Conservation (phyloP, 2,329 filamentous ascomycete species). For the Nakataea oryzae region DNA sequence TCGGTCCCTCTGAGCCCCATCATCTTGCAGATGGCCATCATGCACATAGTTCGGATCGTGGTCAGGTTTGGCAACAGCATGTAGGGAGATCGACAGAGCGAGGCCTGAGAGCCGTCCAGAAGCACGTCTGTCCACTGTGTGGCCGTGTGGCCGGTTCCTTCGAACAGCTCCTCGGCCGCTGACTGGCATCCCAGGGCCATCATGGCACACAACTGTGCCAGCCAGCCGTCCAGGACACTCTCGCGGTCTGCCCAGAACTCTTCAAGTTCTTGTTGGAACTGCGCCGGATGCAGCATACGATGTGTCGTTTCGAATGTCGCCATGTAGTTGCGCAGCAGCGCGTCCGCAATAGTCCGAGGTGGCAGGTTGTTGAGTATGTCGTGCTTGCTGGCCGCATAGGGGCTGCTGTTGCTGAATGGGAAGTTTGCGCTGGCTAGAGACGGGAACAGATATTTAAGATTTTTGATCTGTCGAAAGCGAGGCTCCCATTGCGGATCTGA, state of each 20-base stretch:
- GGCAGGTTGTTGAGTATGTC: constrained; percentile 12
- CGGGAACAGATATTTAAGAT: constrained; percentile 13
- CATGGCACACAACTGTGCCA: constrained; percentile 16
- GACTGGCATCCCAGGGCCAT: constrained; percentile 13
- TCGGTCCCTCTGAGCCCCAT: constrained; percentile 12
- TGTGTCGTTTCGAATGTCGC: constrained; percentile 15
- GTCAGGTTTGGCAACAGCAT: constrained; percentile 11
- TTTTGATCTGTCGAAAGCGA: constrained; percentile 13
- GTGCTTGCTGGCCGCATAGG: constrained; percentile 6
- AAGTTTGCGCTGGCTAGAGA: constrained; percentile 12
- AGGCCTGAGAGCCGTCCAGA: constrained; percentile 13
- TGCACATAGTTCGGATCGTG: constrained; percentile 14
- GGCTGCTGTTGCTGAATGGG: constrained; percentile 12
- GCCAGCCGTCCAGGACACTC: constrained; percentile 11
- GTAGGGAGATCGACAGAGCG: constrained; percentile 11
- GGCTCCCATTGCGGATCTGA: constrained; percentile 12
- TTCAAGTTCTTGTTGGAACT: constrained; percentile 12
- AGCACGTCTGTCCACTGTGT: constrained; percentile 12
- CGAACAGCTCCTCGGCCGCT: constrained; percentile 7
- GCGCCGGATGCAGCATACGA: constrained; percentile 11
- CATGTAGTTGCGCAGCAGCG: constrained; percentile 13
- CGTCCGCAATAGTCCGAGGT: constrained; percentile 9
- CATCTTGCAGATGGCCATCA: constrained; percentile 13
- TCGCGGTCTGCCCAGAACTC: constrained; percentile 10
- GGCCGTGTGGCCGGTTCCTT: constrained; percentile 9